Evolutionary conservation across 257 asterid species (phyloP), one percentile per base, ranked within the genome.

Genomic region (Solanum dulcamara): DNA sequence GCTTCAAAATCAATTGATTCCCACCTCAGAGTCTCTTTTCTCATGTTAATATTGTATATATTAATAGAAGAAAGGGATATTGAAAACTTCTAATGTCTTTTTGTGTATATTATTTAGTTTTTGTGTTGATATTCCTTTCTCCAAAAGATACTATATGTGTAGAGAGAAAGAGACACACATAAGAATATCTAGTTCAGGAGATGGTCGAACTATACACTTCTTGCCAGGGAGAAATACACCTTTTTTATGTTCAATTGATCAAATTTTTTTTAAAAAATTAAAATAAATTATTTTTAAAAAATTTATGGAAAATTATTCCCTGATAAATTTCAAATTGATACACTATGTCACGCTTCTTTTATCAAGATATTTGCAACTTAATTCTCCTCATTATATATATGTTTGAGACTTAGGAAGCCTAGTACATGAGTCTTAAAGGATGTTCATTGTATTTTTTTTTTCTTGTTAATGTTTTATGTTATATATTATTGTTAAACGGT

Each of bases 251-350:
- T 51, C 18, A 10, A 17, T 2, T 51, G 10, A 51, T 51, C 1
- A 51, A 53, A 6, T 18, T 18, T 51, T 50, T 51, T 51, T 51
- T n/a, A 51, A 1, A 17, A 51, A 51, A 18, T 6, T 51, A 0
- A 53, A n/a, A n/a, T n/a, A n/a, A n/a, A n/a, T n/a, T 7, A 17
- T 18, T 6, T 50, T 6, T 0, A 0, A 0, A 51, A 17, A n/a
- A n/a, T n/a, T 51, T 51, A 2, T 0, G 35, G 18, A 20, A 51
- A 53, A 53, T 6, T 53, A 53, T 53, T 53, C 0, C 26, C 4
- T 53, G 26, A 53, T 18, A 18, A 18, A 53, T 53, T 53, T 18
- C 4, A 53, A 53, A 17, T 53, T 2, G 10, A 53, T 51, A 1
- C 10, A 0, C 59, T 18, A 2, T 17, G 3, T 6, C 2, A 51